Evolutionary conservation across 148 eudicot genomes (phyloP).

Genomic region (Silene latifolia): DNA sequence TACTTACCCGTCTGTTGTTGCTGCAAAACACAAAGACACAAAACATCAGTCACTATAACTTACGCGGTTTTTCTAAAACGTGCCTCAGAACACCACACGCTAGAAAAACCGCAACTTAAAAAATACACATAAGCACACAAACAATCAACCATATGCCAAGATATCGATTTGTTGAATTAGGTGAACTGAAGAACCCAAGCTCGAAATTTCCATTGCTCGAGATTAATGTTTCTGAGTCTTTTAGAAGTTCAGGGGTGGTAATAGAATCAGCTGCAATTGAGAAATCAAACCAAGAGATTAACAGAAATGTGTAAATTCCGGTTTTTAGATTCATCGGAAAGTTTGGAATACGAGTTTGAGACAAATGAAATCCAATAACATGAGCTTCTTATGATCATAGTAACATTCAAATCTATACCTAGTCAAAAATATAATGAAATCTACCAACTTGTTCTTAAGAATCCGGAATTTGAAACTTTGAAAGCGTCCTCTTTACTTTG

Average conservation of each 20-base stretch:
- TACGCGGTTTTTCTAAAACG: too few relatives aligned
- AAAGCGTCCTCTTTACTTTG: too few relatives aligned
- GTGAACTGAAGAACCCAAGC: constrained; percentile 40
- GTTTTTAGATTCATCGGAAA: not conserved
- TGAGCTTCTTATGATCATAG: not conserved
- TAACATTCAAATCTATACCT: too few relatives aligned
- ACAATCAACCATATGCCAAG: constrained; percentile 38
- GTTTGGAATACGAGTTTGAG: not conserved
- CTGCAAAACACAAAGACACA: too few relatives aligned
- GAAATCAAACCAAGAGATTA: not conserved
- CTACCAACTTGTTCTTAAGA: too few relatives aligned
- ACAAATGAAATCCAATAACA: not conserved
- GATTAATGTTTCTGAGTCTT: constrained; percentile 21
- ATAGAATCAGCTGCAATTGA: not conserved
- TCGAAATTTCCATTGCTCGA: constrained; percentile 20
- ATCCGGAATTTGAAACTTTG: too few relatives aligned
- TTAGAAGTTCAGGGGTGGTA: constrained; percentile 6
- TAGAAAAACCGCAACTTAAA: too few relatives aligned
- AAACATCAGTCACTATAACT: too few relatives aligned
- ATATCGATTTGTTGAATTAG: constrained; percentile 31
- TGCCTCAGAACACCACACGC: too few relatives aligned
- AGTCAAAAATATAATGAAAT: too few relatives aligned
- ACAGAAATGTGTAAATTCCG: not conserved
- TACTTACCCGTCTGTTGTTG: too few relatives aligned
- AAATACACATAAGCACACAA: too few relatives aligned